Evolutionary conservation across 805 yeast species (phyloP), one percentile per base, ranked within the genome.

Genomic region (Starmerella apis): DNA sequence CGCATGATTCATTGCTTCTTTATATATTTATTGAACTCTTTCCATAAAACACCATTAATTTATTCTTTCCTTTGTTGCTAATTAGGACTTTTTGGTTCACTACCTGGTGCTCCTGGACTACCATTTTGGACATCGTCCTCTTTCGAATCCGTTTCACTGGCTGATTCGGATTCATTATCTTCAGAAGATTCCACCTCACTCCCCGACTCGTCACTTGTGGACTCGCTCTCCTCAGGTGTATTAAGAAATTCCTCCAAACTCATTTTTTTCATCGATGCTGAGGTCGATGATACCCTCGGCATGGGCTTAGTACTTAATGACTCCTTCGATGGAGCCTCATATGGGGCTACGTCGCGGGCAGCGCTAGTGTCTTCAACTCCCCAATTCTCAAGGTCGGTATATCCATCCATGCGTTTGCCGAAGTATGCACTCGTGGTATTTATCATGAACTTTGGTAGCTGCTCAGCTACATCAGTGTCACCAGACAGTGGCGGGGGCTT

Each of bases 221-320:
- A 27, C 58, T 65, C 13, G 51, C 60, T 65, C 22, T 59, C 68
- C 6, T 53, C 60, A n/a, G 59, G 25, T 1, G 39, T 19, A 2
- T 76, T 82, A 57, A 88, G 80, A 63, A 88, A 88, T 54, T 88
- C 97, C 61, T 88, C 96, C 50, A 88, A 67, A 50, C 88, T 83
- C 63, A 86, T 94, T 20, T 46, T 43, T 27, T 53, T 50, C n/a
- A 33, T 23, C 6, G 42, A 28, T 5, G 18, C 13, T 9, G 25
- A 13, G 1, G 33, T 27, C 18, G 44, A 41, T 9, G 44, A 27
- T 10, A 25, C 44, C 11, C 30, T 9, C 19, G 43, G 20, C 43
- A 38, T 16, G 5, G 22, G 43, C 30, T 24, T 38, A 5, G 43
- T 38, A 30, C 19, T 23, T 30, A 14, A 3, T 23, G 31, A 4